Base-by-base conservation (phyloP, 306 rosid species). In the Quercus rubra region DNA sequence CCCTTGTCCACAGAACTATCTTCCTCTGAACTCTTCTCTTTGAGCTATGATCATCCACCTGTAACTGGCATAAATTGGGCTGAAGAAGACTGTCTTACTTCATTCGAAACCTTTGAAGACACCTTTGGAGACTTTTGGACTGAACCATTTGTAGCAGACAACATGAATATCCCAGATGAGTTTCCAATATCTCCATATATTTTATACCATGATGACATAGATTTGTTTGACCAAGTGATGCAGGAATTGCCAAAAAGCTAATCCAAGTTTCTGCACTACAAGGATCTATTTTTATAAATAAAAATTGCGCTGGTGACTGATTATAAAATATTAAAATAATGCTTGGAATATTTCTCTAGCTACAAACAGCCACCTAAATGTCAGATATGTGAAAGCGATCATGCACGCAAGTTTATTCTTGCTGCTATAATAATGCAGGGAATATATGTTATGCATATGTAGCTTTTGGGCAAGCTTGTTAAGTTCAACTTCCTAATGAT, bases 91-190 rank as follows among this genome's bases (percentile, higher is more conserved):
- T 35, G 75, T 5, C 55, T 69, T 72, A 80, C 70, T 70, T 46
- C 79, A 8, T 38, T 71, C 70, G 80, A 81, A 74, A 67, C 66
- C 27, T 46, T 81, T 15, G 78, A 75, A 78, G 86, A 55, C 30
- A 55, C 83, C 1, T 51, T 75, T 19, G 74, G 67, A 51, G 86
- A 77, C 68, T 87, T 92, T 64, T 90, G 95, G 97, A 85, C 86
- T 0, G 83, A 86, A 54, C 93, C 91, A 7, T 92, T 88, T 74
- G 54, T 88, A 51, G 66, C 58, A 35, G 97, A 90, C 23, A 38
- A 78, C 20, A 62, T 66, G 11, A 57, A 71, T 3, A 33, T 1
- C 80, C 20, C 71, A 19, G 63, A 72, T 75, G 19, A 28, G 9
- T 76, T 78, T 64, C 58, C 68, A 14, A 71, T 10, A 21, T 67